These are phyloP conservation scores for Ogataea hybrid DNA, from an alignment of 1,139 yeast genomes.

Conservation along the genomic window DNA sequence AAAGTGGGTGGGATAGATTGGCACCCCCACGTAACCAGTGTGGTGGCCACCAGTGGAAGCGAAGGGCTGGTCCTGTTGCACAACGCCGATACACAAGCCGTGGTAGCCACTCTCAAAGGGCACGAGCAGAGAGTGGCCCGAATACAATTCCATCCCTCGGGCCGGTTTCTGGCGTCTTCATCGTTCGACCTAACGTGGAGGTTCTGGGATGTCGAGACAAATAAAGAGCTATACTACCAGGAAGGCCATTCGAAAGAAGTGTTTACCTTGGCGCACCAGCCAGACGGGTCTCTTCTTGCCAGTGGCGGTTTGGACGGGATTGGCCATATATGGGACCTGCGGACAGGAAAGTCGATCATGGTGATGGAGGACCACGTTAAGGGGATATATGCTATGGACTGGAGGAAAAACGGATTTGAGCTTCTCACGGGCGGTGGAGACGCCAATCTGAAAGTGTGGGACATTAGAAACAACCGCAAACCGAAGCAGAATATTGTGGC, in stretches of 20 bases:
- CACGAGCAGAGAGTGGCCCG: constrained; percentile 62
- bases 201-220: constrained; percentile 68
- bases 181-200: constrained; percentile 91
- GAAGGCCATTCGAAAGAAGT: constrained; percentile 88
- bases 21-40: constrained; percentile 36
- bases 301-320: constrained; percentile 82
- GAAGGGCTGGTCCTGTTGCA: constrained; percentile 58
- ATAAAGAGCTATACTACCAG: constrained; percentile 51
- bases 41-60: constrained; percentile 57
- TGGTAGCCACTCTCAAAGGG: constrained; percentile 34
- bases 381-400: constrained; percentile 69
- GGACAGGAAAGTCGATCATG: constrained; percentile 70
- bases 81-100: constrained; percentile 21
- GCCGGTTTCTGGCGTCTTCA: constrained; percentile 57
- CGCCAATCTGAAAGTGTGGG: constrained; percentile 83
- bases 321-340: constrained; percentile 79
- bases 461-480: constrained; percentile 51
- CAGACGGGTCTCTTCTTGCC: constrained; percentile 74
- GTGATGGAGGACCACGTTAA: constrained; percentile 59
- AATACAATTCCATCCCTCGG: constrained; percentile 66
- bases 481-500: constrained; percentile 63
- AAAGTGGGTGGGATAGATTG: constrained; percentile 73
- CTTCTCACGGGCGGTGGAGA: constrained; percentile 87
- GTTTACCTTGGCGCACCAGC: constrained; percentile 60
- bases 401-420: constrained; percentile 75